A percentile compares a stretch with the other conserved stretches of the same genome.
Conservation (phyloP, 805 yeast genomes). For the Tetrapisispora namnaoensis region DNA sequence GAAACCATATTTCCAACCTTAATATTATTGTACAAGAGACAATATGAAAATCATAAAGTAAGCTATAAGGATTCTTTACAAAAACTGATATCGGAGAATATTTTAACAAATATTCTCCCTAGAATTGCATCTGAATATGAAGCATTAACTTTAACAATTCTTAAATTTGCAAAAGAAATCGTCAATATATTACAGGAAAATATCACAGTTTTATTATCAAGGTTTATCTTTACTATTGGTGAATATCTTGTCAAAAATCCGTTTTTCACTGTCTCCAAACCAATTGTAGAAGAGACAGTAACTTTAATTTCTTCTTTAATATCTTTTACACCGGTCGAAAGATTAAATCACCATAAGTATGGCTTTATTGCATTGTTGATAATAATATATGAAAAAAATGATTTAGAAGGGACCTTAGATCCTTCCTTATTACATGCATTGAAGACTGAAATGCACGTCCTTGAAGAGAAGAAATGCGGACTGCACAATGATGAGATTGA, state of each 20-base stretch:
- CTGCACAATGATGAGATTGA: neutral
- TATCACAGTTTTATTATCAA: slow-evolving; percentile 13
- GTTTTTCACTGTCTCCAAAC: slow-evolving; percentile 15
- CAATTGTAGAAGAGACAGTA: slow-evolving; percentile 10
- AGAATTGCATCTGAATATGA: slow-evolving; percentile 17
- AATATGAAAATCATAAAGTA: slow-evolving; percentile 5
- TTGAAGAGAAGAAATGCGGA: neutral
- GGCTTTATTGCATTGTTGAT: slow-evolving; percentile 18
- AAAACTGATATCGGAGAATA: slow-evolving; percentile 15
- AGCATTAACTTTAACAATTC: slow-evolving; percentile 8
- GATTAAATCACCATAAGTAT: slow-evolving; percentile 18
- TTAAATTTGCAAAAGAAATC: slow-evolving; percentile 4
- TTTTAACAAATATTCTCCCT: slow-evolving; percentile 22
- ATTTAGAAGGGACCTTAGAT: slow-evolving; percentile 17
- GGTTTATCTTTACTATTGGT: slow-evolving; percentile 21
- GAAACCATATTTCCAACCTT: slow-evolving; percentile 16
- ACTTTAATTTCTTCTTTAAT: slow-evolving; percentile 7
- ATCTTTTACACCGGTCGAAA: slow-evolving; percentile 10
- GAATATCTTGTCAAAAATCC: slow-evolving; percentile 23
- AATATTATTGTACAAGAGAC: slow-evolving; percentile 11
- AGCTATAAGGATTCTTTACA: slow-evolving; percentile 8
- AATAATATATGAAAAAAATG: slow-evolving; percentile 18
- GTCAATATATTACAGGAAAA: slow-evolving; percentile 6
- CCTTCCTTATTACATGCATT: neutral
- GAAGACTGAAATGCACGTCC: neutral